Percentiles rank a stretch among this genome's conserved stretches.
Conservation (phyloP, 2,329 filamentous ascomycete species). For the Pseudonectria buxi region DNA sequence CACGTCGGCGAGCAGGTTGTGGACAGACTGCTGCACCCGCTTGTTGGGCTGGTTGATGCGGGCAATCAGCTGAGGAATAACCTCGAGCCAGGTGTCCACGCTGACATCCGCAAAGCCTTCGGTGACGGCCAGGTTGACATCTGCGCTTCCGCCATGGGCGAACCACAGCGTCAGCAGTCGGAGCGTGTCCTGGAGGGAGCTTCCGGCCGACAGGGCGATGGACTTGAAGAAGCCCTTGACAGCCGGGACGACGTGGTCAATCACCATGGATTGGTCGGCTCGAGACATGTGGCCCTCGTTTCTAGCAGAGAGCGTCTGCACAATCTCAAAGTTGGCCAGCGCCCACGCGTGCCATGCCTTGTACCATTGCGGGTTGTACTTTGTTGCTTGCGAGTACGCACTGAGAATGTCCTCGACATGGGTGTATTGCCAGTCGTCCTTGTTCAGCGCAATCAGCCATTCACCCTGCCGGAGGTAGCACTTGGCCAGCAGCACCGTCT, state of each 20-base stretch:
- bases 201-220: constrained; percentile 83
- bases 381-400: constrained; percentile 88
- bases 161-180: constrained; percentile 94
- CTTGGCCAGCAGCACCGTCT: constrained; percentile 75
- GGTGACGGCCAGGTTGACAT: constrained; percentile 81
- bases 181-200: constrained; percentile 91
- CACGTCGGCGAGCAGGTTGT: constrained; percentile 86
- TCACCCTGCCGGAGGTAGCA: constrained; percentile 95
- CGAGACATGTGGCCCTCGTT: constrained; percentile 45
- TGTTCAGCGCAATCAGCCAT: constrained; percentile 83
- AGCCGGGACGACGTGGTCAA: constrained; percentile 88
- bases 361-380: constrained; percentile 93
- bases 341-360: constrained; percentile 99
- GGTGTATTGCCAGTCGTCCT: constrained; percentile 81
- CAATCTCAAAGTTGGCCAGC: constrained; percentile 95
- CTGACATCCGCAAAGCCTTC: constrained; percentile 89
- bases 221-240: constrained; percentile 97
- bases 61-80: constrained; percentile 94
- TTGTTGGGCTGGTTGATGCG: constrained; percentile 94
- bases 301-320: constrained; percentile 68
- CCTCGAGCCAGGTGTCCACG: constrained; percentile 97
- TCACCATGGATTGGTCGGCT: constrained; percentile 58
- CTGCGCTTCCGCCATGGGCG: constrained; percentile 77
- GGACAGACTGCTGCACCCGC: constrained; percentile 81
- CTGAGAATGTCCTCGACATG: constrained; percentile 81